These are phyloP conservation scores for Austropuccinia psidii DNA, from an alignment of 1,284 basidiomycete species.

Conservation along the genomic window DNA sequence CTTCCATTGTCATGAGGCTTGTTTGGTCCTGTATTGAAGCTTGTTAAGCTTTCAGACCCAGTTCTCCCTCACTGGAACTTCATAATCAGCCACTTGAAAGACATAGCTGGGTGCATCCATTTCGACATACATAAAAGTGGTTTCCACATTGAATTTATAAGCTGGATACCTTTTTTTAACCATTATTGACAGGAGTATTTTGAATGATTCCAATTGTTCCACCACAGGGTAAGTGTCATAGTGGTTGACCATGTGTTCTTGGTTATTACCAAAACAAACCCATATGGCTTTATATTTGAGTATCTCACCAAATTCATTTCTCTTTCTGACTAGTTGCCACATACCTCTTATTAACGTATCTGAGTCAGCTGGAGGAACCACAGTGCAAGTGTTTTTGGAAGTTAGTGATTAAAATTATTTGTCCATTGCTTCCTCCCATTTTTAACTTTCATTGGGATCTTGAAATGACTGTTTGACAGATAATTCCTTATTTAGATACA, in stretches of 20 bases:
- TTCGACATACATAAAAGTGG: neutral
- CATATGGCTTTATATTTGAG: neutral
- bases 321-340: neutral
- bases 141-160: constrained; percentile 7
- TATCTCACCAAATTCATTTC: neutral
- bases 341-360: constrained; percentile 1
- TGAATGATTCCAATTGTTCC: neutral
- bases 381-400: neutral
- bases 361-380: neutral
- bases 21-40: constrained; percentile 1
- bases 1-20: constrained; percentile 14
- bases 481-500: too few species aligned
- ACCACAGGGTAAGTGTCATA: neutral
- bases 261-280: constrained; percentile 16
- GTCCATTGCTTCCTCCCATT: neutral
- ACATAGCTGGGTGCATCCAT: neutral
- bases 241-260: neutral
- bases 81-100: neutral
- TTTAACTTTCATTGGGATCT: too few species aligned
- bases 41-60: constrained; percentile 1
- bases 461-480: too few species aligned
- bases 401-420: neutral
- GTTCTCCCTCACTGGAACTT: constrained; percentile 4
- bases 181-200: neutral
- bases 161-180: neutral